Conservation (phyloP, 441 rosid genomes). For the Brassica hybrid region DNA sequence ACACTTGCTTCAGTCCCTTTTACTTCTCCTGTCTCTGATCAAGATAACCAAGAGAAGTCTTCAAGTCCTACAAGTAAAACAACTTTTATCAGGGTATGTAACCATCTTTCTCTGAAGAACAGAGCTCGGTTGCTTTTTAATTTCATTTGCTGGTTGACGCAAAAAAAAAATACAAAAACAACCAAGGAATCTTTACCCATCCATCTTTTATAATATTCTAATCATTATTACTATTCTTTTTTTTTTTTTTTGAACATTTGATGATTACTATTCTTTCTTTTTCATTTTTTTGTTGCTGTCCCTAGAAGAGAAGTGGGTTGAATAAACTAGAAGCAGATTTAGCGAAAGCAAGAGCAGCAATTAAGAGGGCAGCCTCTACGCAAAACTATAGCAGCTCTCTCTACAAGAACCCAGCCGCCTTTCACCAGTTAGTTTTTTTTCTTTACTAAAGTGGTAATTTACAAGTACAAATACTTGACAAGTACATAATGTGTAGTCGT, state of each 20-base stretch:
- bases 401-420: constrained; percentile 62
- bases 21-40: constrained; percentile 15
- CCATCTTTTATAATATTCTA: not conserved
- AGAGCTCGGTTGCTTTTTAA: not conserved
- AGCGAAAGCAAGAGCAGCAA: constrained; percentile 62
- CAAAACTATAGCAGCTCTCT: constrained; percentile 47
- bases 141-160: not conserved
- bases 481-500: not conserved
- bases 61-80: constrained; percentile 20
- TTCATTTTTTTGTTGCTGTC: no score
- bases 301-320: constrained; percentile 42
- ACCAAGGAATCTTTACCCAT: not conserved
- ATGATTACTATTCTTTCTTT: no score
- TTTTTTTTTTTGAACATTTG: no score
- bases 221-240: not conserved
- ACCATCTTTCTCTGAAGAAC: not conserved
- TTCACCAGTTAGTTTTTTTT: constrained; percentile 62
- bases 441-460: constrained; percentile 12
- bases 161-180: not conserved
- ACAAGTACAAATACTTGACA: constrained; percentile 3
- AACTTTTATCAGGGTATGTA: constrained; percentile 28
- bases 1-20: constrained; percentile 13
- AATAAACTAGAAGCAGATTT: constrained; percentile 58
- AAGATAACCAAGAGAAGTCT: constrained; percentile 17
- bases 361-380: constrained; percentile 49